Evolutionary conservation across 2,329 filamentous ascomycete species (phyloP).

Genomic region (Ceratocystis lukuohia): DNA sequence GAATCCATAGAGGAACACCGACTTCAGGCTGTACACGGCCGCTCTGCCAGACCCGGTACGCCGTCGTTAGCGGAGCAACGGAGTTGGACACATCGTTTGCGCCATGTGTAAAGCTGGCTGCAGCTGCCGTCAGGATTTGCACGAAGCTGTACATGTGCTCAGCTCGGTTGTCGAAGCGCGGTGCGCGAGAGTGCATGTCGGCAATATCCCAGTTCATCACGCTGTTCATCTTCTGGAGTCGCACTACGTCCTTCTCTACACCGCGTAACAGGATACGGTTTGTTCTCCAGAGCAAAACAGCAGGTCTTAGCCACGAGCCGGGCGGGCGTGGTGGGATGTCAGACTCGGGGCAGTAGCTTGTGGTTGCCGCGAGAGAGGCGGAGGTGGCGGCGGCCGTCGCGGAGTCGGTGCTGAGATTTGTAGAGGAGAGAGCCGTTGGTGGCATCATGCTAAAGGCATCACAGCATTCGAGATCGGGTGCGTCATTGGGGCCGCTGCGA

Average conservation of each 20-base stretch:
- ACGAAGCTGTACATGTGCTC: conserved; percentile 38
- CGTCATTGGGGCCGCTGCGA: conserved; percentile 20
- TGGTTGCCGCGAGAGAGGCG: neutral
- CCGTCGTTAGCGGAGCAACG: conserved; percentile 38
- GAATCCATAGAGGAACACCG: conserved; percentile 36
- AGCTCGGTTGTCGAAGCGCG: conserved; percentile 40
- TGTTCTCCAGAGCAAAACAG: conserved; percentile 30
- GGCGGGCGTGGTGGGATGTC: conserved; percentile 25
- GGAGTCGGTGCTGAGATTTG: conserved; percentile 12
- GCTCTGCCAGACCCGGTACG: conserved; percentile 36
- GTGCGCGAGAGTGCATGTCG: conserved; percentile 36
- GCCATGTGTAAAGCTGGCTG: conserved; percentile 43
- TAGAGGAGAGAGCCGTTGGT: conserved; percentile 24
- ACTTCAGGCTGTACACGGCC: conserved; percentile 29
- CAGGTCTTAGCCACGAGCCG: conserved; percentile 31
- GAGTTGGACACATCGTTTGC: conserved; percentile 44
- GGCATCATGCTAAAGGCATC: conserved; percentile 23
- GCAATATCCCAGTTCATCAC: conserved; percentile 36
- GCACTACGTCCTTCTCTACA: conserved; percentile 36
- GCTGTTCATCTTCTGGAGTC: conserved; percentile 33
- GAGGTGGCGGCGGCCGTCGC: neutral
- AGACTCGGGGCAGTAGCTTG: neutral
- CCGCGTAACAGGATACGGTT: conserved; percentile 34
- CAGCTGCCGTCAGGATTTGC: conserved; percentile 38
- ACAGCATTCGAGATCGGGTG: conserved; percentile 19